These are phyloP conservation scores for Pisolithus thermaeus DNA, from an alignment of 1,284 basidiomycete genomes.

Conservation along the genomic window DNA sequence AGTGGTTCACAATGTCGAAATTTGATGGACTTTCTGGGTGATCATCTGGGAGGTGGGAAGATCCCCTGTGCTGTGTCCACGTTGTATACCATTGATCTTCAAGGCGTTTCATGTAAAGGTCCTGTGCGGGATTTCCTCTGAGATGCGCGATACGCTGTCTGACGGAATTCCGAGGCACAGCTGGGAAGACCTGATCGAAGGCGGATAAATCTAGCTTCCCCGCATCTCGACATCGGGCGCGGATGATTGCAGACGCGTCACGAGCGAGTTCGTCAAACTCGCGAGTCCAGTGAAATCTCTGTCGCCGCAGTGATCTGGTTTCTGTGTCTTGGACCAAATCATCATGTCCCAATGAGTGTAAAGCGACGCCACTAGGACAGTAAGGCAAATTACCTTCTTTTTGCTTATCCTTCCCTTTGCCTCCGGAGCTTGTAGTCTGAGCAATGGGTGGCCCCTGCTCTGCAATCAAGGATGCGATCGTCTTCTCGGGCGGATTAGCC, in stretches of 20 bases:
- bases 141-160: slow-evolving; percentile 61
- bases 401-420: slow-evolving; percentile 37
- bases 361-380: not conserved
- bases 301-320: slow-evolving; percentile 36
- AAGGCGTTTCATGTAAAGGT: slow-evolving; percentile 71
- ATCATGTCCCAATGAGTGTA: not conserved
- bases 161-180: slow-evolving; percentile 60
- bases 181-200: slow-evolving; percentile 74
- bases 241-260: slow-evolving; percentile 79
- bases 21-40: slow-evolving; percentile 62
- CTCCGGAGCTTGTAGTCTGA: slow-evolving; percentile 20
- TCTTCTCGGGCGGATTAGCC: slow-evolving; percentile 43
- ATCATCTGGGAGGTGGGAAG: slow-evolving; percentile 63
- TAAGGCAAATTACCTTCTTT: slow-evolving; percentile 17
- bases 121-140: slow-evolving; percentile 57
- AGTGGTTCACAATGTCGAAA: slow-evolving; percentile 72
- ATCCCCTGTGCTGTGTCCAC: slow-evolving; percentile 69
- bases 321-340: slow-evolving; percentile 6
- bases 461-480: slow-evolving; percentile 49
- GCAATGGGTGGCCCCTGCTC: slow-evolving; percentile 46
- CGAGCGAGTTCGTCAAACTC: slow-evolving; percentile 84
- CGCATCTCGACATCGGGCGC: slow-evolving; percentile 62
- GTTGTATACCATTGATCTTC: slow-evolving; percentile 79
- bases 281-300: slow-evolving; percentile 76
- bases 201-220: slow-evolving; percentile 64